Evolutionary conservation across 805 yeast species (phyloP).

Genomic region (Barnettozyma siamensis): DNA sequence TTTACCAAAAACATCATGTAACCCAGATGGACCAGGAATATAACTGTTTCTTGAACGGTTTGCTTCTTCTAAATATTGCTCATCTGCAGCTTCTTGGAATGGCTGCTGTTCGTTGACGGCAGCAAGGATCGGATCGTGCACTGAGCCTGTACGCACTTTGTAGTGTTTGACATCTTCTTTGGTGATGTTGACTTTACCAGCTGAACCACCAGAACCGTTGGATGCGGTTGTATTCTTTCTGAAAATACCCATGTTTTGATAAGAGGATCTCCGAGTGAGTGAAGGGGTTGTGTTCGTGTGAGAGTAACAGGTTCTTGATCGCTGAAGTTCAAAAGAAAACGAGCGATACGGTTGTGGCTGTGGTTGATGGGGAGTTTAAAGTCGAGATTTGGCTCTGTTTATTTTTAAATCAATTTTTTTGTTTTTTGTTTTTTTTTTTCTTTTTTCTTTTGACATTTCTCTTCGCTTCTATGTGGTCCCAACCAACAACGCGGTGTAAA

Average conservation of each 20-base stretch:
- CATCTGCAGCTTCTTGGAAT: constrained; percentile 49
- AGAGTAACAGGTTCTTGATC: too few species aligned
- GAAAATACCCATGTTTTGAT: constrained; percentile 39
- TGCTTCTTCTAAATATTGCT: constrained; percentile 3
- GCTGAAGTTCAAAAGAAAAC: too few species aligned
- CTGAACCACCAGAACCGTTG: constrained; percentile 25
- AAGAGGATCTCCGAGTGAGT: too few species aligned
- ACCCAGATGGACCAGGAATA: constrained; percentile 40
- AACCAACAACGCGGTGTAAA: too few species aligned
- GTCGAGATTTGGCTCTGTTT: background rate
- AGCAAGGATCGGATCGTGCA: constrained; percentile 84
- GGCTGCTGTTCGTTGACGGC: constrained; percentile 98
- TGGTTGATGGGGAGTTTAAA: too few species aligned
- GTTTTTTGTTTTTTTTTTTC: background rate
- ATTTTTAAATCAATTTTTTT: background rate
- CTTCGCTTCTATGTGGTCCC: too few species aligned
- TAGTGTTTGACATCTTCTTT: constrained; percentile 47
- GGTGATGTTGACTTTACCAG: constrained; percentile 37
- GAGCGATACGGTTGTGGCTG: too few species aligned
- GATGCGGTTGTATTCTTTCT: constrained; percentile 32
- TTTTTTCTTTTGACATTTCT: too few species aligned
- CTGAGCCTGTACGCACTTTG: constrained; percentile 61
- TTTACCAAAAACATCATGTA: constrained; percentile 82
- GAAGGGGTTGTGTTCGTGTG: too few species aligned
- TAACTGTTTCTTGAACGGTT: constrained; percentile 28